Base-by-base conservation (phyloP, 768 basidiomycete species). In the Piloderma croceum region DNA sequence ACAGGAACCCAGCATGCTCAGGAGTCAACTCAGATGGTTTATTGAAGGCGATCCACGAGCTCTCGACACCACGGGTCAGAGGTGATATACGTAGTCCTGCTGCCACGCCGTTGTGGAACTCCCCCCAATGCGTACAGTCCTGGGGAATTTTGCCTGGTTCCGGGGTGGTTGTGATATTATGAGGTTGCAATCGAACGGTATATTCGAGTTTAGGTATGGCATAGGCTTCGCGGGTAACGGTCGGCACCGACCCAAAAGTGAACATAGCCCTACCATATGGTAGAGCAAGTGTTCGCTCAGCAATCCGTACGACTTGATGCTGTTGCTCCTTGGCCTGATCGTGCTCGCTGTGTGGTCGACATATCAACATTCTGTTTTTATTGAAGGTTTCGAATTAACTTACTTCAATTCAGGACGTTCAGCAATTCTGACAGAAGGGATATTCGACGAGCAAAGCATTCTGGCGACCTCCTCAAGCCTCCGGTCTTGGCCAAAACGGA, bases 31-130 rank as follows among this genome's bases (percentile, higher is more conserved):
- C 88, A 0, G 80, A 73, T 0, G 96, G 94, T 51, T 87, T 89
- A 62, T 98, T 94, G 71, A 93, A 97, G 11, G 85, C 82, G 39
- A 96, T 91, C 90, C 93, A 97, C 0, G 91, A 90, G 52, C 87
- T 89, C 57, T 96, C 90, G 31, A 98, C 76, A 7, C 79, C 79
- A 35, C 68, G 62, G 7, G 83, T 76, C n/a, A 76, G 73, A 0
- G 87, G 79, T 0, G 84, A 80, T 36, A 97, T 79, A 6, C 89
- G 81, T 32, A 99, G 61, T 3, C 85, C 96, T 4, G 90, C 88
- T 6, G 91, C 90, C 1, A 96, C 94, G 7, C 96, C 96, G 47
- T 94, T 92, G 62, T 98, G 92, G 62, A 99, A 99, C 45, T 93
- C 88, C n/a, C 89, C 91, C 96, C 94, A 99, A 38, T 71, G 76